phyloP scores from a whole-genome alignment of 192 early-diverging fungal species.

The Coemansia sp. region DNA sequence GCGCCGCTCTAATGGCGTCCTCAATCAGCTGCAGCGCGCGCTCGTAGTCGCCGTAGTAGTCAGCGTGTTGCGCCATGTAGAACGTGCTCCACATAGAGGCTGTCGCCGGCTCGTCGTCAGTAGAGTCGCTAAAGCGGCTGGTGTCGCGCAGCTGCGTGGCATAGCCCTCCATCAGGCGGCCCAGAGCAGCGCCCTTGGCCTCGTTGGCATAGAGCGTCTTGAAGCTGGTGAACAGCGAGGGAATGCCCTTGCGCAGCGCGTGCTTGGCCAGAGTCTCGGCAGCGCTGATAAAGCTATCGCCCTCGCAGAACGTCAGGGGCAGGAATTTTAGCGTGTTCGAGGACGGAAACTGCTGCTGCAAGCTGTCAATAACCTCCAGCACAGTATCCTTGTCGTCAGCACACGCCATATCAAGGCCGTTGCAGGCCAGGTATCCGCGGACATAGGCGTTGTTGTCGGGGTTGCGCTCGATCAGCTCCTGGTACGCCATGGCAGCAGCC shows the following conservation, averaged over 20 bases:
- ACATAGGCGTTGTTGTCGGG: constrained; percentile 78
- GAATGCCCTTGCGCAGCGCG: constrained; percentile 88
- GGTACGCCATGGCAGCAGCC: constrained; percentile 75
- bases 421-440: constrained; percentile 60
- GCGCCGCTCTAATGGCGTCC: constrained; percentile 80
- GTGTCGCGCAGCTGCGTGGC: constrained; percentile 45
- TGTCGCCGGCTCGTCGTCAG: constrained; percentile 69
- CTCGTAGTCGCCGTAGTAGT: constrained; percentile 66
- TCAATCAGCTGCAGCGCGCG: constrained; percentile 78
- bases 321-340: constrained; percentile 78
- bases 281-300: constrained; percentile 61
- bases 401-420: constrained; percentile 30
- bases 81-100: constrained; percentile 86
- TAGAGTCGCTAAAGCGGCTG: constrained; percentile 48
- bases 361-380: constrained; percentile 50
- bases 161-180: constrained; percentile 68
- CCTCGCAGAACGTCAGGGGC: constrained; percentile 73
- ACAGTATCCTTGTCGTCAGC: constrained; percentile 32
- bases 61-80: constrained; percentile 88
- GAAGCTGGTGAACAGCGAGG: constrained; percentile 84
- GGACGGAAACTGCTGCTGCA: constrained; percentile 70
- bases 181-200: constrained; percentile 67
- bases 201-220: constrained; percentile 68
- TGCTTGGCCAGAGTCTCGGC: constrained; percentile 67
- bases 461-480: constrained; percentile 72